These are phyloP conservation scores for Tetrahymena elliotti DNA, from an alignment of 73 alveolate species.

Conservation along the genomic window DNA sequence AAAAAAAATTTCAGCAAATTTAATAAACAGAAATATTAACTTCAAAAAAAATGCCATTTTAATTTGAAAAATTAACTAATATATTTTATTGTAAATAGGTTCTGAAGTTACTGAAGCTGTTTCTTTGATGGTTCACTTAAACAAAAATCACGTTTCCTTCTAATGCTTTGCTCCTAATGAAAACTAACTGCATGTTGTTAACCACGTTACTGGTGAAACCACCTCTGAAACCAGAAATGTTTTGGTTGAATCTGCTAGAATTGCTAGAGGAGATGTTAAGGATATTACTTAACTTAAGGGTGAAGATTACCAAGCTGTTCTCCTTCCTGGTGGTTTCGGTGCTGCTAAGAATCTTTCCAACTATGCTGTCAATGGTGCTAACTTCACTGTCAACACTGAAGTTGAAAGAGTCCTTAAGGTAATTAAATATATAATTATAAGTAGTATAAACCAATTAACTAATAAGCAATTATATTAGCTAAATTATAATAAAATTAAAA, in stretches of 20 bases:
- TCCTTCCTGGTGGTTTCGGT: constrained; percentile 72
- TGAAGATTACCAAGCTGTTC: constrained; percentile 38
- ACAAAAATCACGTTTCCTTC: not conserved
- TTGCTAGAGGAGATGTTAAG: constrained; percentile 48
- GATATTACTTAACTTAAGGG: constrained; percentile 20
- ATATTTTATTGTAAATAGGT: not conserved
- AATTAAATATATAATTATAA: not conserved
- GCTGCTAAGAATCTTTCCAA: constrained; percentile 55
- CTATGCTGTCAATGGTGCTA: constrained; percentile 52
- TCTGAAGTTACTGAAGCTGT: constrained; percentile 49
- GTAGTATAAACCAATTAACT: too few relatives aligned
- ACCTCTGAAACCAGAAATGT: constrained; percentile 29
- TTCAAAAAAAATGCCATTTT: not conserved
- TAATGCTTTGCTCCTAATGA: constrained; percentile 37
- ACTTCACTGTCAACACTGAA: constrained; percentile 40
- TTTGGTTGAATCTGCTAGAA: constrained; percentile 57
- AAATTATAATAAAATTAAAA: not conserved
- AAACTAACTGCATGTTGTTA: constrained; percentile 23
- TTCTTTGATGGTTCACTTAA: constrained; percentile 37
- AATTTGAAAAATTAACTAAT: not conserved
- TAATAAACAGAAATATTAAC: not conserved
- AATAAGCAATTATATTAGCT: not conserved
- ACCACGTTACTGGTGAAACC: constrained; percentile 44
- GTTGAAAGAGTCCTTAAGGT: constrained; percentile 26
- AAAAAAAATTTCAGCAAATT: not conserved